Conservation (phyloP, 2,329 filamentous ascomycete genomes). For the Xylaria multiplex region DNA sequence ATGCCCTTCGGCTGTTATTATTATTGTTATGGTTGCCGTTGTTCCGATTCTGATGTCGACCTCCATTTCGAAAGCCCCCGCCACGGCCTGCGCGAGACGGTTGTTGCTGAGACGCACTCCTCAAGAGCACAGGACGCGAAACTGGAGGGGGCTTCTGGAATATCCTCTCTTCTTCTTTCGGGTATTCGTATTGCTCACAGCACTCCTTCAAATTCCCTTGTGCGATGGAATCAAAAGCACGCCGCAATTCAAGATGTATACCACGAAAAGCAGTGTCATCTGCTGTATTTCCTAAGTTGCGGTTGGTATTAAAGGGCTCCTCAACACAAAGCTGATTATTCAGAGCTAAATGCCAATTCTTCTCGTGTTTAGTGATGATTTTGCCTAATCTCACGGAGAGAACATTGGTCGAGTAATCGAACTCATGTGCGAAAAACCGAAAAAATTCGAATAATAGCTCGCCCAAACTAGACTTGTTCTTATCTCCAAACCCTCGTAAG, state of each 20-base stretch:
- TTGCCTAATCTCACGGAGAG: slow-evolving; percentile 87
- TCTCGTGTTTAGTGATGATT: slow-evolving; percentile 81
- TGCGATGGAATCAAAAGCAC: slow-evolving; percentile 85
- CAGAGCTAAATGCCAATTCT: slow-evolving; percentile 83
- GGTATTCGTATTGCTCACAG: slow-evolving; percentile 89
- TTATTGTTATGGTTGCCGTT: slow-evolving; percentile 53
- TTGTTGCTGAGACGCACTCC: slow-evolving; percentile 70
- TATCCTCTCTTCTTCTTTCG: slow-evolving; percentile 78
- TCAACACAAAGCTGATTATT: slow-evolving; percentile 94
- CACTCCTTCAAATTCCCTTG: slow-evolving; percentile 82
- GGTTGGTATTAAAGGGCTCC: slow-evolving; percentile 89
- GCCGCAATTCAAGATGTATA: slow-evolving; percentile 86
- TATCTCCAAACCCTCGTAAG: slow-evolving; percentile 76
- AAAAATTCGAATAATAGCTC: slow-evolving; percentile 96
- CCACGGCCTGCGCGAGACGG: slow-evolving; percentile 58
- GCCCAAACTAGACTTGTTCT: slow-evolving; percentile 84
- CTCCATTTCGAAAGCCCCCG: slow-evolving; percentile 58
- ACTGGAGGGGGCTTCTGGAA: slow-evolving; percentile 67
- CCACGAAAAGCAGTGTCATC: slow-evolving; percentile 95
- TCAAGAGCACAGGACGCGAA: slow-evolving; percentile 65
- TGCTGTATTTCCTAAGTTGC: slow-evolving; percentile 95
- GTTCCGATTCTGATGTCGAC: slow-evolving; percentile 55
- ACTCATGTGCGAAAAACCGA: slow-evolving; percentile 90
- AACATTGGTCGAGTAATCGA: slow-evolving; percentile 86
- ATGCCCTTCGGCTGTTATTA: slow-evolving; percentile 57